phyloP scores from a whole-genome alignment of 1,284 basidiomycete genomes.

The Hemileia vastatrix region DNA sequence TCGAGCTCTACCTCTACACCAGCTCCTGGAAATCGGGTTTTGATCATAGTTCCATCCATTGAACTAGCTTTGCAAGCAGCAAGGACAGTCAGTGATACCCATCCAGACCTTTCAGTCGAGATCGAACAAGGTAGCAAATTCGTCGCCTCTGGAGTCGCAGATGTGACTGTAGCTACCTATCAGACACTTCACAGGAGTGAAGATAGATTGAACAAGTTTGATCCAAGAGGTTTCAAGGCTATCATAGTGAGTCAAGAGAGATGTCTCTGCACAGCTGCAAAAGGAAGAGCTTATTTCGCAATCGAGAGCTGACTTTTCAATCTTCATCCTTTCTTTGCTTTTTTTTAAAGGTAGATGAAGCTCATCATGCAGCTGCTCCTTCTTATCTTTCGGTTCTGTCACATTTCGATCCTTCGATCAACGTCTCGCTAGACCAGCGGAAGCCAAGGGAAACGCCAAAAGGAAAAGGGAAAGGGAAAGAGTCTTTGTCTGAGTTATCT shows the following conservation, averaged over 20 bases:
- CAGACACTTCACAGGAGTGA: conserved; percentile 66
- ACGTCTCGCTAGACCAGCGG: neutral
- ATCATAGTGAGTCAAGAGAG: conserved; percentile 72
- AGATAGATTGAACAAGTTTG: conserved; percentile 68
- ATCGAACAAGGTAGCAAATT: conserved; percentile 82
- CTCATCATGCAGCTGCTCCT: conserved; percentile 84
- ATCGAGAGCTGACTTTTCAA: neutral
- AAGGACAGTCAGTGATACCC: conserved; percentile 57
- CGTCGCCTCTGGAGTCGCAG: conserved; percentile 66
- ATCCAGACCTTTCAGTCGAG: conserved; percentile 70
- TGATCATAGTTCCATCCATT: conserved; percentile 75
- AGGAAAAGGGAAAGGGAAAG: too few species aligned
- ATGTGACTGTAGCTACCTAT: conserved; percentile 90
- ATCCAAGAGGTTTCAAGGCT: conserved; percentile 61
- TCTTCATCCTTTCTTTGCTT: neutral
- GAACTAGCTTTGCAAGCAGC: conserved; percentile 82
- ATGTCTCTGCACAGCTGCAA: neutral
- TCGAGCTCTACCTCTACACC: neutral
- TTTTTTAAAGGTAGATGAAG: too few species aligned
- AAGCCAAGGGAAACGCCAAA: conserved; percentile 33
- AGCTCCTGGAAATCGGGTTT: conserved; percentile 49
- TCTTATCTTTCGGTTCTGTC: conserved; percentile 71
- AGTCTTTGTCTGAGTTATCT: neutral
- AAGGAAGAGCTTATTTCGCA: too few species aligned
- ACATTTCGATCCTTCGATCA: conserved; percentile 55